phyloP scores from a whole-genome alignment of 192 early-diverging fungal genomes.

The Thamnidium elegans region DNA sequence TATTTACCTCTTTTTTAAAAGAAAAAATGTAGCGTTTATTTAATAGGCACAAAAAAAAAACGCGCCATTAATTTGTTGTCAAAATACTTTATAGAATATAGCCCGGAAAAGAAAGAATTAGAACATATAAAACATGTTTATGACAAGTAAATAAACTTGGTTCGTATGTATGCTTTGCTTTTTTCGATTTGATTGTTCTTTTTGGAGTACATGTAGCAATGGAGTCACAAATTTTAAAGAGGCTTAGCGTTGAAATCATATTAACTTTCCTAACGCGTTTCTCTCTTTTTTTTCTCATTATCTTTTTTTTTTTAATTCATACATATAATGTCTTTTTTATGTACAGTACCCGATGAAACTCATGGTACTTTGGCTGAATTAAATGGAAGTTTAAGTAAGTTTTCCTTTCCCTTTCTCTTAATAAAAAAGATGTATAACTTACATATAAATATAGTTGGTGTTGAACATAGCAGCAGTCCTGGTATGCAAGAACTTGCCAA shows the following conservation, averaged over 20 bases:
- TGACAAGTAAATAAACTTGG: no score
- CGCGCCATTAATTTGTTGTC: no score
- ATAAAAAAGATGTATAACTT: background rate
- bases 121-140: no score
- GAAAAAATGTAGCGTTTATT: no score
- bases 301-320: background rate
- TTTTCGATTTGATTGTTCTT: no score
- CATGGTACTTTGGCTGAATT: conserved; percentile 9
- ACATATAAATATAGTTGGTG: background rate
- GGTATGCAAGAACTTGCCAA: background rate
- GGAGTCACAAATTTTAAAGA: background rate
- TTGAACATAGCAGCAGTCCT: background rate
- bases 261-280: background rate
- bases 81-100: no score
- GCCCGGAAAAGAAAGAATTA: no score
- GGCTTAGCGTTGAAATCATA: background rate
- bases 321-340: background rate
- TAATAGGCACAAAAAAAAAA: no score
- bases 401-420: background rate
- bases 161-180: no score
- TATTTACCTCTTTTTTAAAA: no score
- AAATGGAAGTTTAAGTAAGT: conserved; percentile 5
- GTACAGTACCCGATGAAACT: conserved; percentile 2
- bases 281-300: background rate
- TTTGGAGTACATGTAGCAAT: no score